phyloP scores from a whole-genome alignment of 2,329 filamentous ascomycete genomes.

The Exophiala spinifera region DNA sequence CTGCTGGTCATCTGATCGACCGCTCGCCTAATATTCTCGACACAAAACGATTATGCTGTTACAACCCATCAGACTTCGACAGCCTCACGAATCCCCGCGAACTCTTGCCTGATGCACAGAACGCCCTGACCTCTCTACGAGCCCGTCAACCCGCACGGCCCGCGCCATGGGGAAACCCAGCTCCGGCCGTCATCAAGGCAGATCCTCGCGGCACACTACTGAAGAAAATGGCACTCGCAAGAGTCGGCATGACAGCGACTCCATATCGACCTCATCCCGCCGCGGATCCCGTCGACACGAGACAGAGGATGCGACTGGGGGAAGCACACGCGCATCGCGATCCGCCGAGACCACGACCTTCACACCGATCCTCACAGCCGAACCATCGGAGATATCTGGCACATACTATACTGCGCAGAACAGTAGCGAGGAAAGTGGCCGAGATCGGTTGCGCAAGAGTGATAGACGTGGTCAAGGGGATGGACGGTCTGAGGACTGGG shows the following conservation, averaged over 20 bases:
- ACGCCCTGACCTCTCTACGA: slow-evolving; percentile 17
- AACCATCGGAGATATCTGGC: slow-evolving; percentile 16
- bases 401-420: neutral
- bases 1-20: slow-evolving; percentile 2
- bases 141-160: slow-evolving; percentile 9
- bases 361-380: slow-evolving; percentile 8
- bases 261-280: slow-evolving; percentile 20
- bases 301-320: slow-evolving; percentile 7
- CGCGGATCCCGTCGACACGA: slow-evolving; percentile 20
- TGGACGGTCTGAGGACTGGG: slow-evolving; percentile 6
- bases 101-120: slow-evolving; percentile 6
- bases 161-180: slow-evolving; percentile 26
- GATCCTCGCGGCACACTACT: slow-evolving; percentile 19
- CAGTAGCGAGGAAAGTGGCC: neutral
- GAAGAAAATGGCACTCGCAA: slow-evolving; percentile 13
- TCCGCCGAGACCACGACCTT: slow-evolving; percentile 3
- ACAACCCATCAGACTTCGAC: neutral
- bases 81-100: slow-evolving; percentile 1
- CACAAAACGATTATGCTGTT: slow-evolving; percentile 4
- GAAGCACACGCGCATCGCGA: neutral
- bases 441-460: neutral
- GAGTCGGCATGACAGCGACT: slow-evolving; percentile 10
- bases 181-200: slow-evolving; percentile 23
- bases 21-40: neutral
- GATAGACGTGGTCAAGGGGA: slow-evolving; percentile 5